Base-by-base conservation (phyloP, 2,329 filamentous ascomycete species). In the Penicillium freii region DNA sequence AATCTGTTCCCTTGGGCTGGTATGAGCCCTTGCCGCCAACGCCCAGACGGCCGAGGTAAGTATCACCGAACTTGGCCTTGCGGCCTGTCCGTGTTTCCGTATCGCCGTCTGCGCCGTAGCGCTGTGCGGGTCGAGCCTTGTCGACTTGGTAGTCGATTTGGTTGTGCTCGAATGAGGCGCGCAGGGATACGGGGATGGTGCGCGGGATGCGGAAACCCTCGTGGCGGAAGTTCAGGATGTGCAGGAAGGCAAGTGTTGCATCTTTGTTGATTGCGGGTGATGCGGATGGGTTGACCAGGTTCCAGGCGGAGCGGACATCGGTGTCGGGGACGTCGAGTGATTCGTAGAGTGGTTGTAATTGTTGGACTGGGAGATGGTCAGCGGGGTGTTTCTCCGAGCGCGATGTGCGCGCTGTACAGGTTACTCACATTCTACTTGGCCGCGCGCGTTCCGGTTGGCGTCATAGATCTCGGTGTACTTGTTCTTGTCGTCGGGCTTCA, bases 391-490 rank as follows among this genome's bases (percentile, higher is more conserved):
- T 34, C 21, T 21, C 11, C 25, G 8, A 9, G 8, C 13, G 27
- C 54, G n/a, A 21, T 25, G 4, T 15, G 21, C 15, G 25, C 33
- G n/a, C 17, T 51, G n/a, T 25, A 25, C 29, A 29, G 34, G 40
- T 31, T 40, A 78, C 87, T 69, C 73, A 91, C 89, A 92, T 57
- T 87, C 81, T 66, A 92, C 83, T 70, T 96, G 91, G 63, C 94
- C 94, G 51, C 92, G 87, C 73, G 88, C 85, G 75, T 96, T 90
- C 60, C 92, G 86, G 78, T 92, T 95, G 69, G 95, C 92, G 63
- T 89, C 89, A 78, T 97, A 99, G 76, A 99, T 99, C 68, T 93
- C 91, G 76, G 97, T 92, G 78, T 99, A 99, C 77, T 97, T 97
- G 63, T 85, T 73, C 78, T 95, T 95, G 78, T 99, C 92, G 31